A percentile compares a stretch with the other conserved stretches of the same genome.
These are phyloP conservation scores for Aechmea fasciata DNA, from an alignment of 176 grass and related monocot genomes.

Conservation along the genomic window DNA sequence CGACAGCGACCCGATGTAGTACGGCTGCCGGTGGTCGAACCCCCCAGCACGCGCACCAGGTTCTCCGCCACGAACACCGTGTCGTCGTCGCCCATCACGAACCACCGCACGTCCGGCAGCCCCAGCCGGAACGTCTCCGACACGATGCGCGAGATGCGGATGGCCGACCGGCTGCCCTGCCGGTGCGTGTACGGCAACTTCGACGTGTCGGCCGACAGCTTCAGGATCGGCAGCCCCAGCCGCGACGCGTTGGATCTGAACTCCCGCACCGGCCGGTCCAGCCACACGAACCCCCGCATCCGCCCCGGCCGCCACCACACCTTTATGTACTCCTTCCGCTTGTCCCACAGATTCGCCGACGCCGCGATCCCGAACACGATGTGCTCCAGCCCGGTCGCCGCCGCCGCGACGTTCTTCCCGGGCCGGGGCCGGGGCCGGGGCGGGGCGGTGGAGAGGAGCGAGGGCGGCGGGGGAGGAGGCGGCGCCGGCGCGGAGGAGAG, in stretches of 20 bases:
- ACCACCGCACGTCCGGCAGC: slow-evolving; percentile 72
- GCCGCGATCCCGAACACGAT: slow-evolving; percentile 97
- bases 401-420: not conserved
- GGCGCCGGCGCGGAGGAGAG: slow-evolving; percentile 22
- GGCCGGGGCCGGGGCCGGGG: not conserved
- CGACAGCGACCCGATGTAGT: slow-evolving; percentile 89
- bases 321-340: slow-evolving; percentile 95
- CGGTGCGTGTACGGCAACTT: slow-evolving; percentile 75
- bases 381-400: slow-evolving; percentile 66
- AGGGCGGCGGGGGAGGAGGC: slow-evolving; percentile 17
- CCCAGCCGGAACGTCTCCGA: slow-evolving; percentile 82
- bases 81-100: slow-evolving; percentile 98
- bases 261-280: slow-evolving; percentile 69
- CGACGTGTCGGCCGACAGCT: slow-evolving; percentile 67
- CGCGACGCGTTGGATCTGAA: slow-evolving; percentile 43
- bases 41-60: slow-evolving; percentile 57
- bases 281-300: slow-evolving; percentile 94
- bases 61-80: slow-evolving; percentile 89
- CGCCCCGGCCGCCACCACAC: slow-evolving; percentile 70
- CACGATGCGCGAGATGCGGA: slow-evolving; percentile 94
- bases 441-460: not conserved
- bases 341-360: slow-evolving; percentile 68
- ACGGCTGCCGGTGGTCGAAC: slow-evolving; percentile 80
- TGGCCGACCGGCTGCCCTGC: slow-evolving; percentile 73
- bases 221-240: slow-evolving; percentile 50